These are phyloP conservation scores for Candida labiduridarum DNA, from an alignment of 1,139 yeast species.

Conservation along the genomic window DNA sequence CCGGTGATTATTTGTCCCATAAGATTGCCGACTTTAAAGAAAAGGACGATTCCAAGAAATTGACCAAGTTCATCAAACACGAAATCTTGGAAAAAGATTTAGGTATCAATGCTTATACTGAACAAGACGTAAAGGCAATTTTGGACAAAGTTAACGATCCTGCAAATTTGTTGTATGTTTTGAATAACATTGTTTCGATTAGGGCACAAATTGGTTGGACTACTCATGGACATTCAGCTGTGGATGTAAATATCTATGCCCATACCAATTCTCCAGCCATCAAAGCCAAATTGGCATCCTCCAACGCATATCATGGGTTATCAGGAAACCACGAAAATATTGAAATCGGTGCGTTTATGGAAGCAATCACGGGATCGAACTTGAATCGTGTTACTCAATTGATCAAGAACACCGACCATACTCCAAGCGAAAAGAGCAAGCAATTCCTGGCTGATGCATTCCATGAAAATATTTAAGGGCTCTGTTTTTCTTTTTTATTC, in stretches of 20 bases:
- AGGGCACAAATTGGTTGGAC: slow-evolving; percentile 88
- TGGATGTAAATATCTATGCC: slow-evolving; percentile 83
- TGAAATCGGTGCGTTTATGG: slow-evolving; percentile 77
- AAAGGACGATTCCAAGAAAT: slow-evolving; percentile 28
- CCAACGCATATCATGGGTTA: slow-evolving; percentile 44
- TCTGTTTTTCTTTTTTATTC: too few relatives aligned
- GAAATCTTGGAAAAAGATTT: slow-evolving; percentile 58
- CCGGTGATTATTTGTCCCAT: slow-evolving; percentile 64
- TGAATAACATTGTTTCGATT: slow-evolving; percentile 61
- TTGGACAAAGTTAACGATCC: slow-evolving; percentile 21
- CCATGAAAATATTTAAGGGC: slow-evolving; percentile 7
- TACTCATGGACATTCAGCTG: slow-evolving; percentile 90
- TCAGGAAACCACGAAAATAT: slow-evolving; percentile 83
- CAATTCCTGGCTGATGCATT: slow-evolving; percentile 5
- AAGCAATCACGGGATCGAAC: slow-evolving; percentile 53
- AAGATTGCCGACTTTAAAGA: slow-evolving; percentile 28
- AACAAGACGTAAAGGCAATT: slow-evolving; percentile 47
- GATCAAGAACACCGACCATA: slow-evolving; percentile 47
- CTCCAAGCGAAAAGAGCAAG: slow-evolving; percentile 23
- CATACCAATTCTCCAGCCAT: slow-evolving; percentile 57
- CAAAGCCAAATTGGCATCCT: slow-evolving; percentile 32
- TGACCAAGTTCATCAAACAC: slow-evolving; percentile 44
- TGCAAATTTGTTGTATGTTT: slow-evolving; percentile 27
- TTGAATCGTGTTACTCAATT: slow-evolving; percentile 53
- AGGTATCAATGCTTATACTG: slow-evolving; percentile 58